phyloP scores from a whole-genome alignment of 371 early-diverging fungal genomes.

The Zychaea mexicana region DNA sequence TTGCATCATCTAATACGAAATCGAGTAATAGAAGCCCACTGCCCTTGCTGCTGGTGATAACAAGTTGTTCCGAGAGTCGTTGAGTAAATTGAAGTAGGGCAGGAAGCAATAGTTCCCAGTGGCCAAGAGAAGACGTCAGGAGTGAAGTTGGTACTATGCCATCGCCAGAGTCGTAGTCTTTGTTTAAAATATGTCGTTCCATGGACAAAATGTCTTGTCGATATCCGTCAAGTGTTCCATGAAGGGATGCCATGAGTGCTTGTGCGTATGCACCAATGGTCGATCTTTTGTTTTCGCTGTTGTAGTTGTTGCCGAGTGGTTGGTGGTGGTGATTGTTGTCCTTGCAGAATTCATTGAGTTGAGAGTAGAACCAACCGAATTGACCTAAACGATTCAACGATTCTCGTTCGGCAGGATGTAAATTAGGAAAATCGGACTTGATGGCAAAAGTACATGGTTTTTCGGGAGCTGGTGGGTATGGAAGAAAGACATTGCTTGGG shows the following conservation, averaged over 20 bases:
- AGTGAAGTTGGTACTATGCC: constrained; percentile 53
- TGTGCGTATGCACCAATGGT: constrained; percentile 42
- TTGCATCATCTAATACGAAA: constrained; percentile 55
- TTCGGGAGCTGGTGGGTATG: constrained; percentile 54
- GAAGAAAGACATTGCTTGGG: constrained; percentile 69
- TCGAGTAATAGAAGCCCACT: constrained; percentile 48
- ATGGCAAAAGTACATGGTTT: constrained; percentile 58
- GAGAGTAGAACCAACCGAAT: constrained; percentile 60
- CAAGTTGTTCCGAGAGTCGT: constrained; percentile 27
- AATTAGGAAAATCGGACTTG: constrained; percentile 57
- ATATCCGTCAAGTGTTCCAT: constrained; percentile 56
- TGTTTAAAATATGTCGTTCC: constrained; percentile 55
- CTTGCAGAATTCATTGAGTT: constrained; percentile 48
- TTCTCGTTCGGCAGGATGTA: constrained; percentile 73
- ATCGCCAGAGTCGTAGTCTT: constrained; percentile 43
- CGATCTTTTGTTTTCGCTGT: neutral
- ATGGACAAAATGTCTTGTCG: constrained; percentile 54
- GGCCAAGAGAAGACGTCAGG: constrained; percentile 38
- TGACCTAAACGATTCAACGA: constrained; percentile 65
- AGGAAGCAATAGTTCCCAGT: constrained; percentile 53
- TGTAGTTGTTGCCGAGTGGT: too few relatives aligned
- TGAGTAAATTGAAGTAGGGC: constrained; percentile 31
- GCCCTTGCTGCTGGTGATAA: too few relatives aligned
- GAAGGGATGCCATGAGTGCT: constrained; percentile 57
- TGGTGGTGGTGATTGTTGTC: too few relatives aligned